Conservation (phyloP, 345 rosid species). For the Angophora floribunda region DNA sequence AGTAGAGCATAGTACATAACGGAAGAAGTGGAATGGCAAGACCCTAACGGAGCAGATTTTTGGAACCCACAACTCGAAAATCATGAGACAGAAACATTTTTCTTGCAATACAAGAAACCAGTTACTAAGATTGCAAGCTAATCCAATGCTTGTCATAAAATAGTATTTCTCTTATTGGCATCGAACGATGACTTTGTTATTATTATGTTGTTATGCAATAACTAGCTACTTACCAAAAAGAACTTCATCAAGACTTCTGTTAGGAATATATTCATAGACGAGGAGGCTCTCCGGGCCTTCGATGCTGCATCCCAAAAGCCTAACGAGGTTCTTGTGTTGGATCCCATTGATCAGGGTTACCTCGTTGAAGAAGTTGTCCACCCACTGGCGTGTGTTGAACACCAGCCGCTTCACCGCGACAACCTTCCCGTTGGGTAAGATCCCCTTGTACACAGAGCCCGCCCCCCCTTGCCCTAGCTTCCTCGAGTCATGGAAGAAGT, state of each 20-base stretch:
- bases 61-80: background rate
- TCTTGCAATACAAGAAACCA: background rate
- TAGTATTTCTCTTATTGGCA: background rate
- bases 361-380: conserved; percentile 75
- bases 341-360: conserved; percentile 56
- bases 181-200: background rate
- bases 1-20: background rate
- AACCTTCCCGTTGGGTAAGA: conserved; percentile 53
- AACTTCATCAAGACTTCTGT: conserved; percentile 63
- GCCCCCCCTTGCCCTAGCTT: conserved; percentile 83
- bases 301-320: conserved; percentile 80
- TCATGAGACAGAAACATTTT: background rate
- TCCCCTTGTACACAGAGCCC: conserved; percentile 67
- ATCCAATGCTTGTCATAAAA: background rate
- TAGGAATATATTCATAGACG: conserved; percentile 69
- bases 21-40: background rate
- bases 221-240: conserved; percentile 37
- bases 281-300: conserved; percentile 87
- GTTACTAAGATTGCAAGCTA: background rate
- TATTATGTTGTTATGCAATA: background rate
- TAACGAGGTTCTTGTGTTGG: conserved; percentile 56
- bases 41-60: background rate
- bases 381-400: conserved; percentile 66
- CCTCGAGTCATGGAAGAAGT: conserved; percentile 38
- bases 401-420: conserved; percentile 60